phyloP scores from a whole-genome alignment of 176 grass and related monocot genomes.

The Triticum timopheevii region DNA sequence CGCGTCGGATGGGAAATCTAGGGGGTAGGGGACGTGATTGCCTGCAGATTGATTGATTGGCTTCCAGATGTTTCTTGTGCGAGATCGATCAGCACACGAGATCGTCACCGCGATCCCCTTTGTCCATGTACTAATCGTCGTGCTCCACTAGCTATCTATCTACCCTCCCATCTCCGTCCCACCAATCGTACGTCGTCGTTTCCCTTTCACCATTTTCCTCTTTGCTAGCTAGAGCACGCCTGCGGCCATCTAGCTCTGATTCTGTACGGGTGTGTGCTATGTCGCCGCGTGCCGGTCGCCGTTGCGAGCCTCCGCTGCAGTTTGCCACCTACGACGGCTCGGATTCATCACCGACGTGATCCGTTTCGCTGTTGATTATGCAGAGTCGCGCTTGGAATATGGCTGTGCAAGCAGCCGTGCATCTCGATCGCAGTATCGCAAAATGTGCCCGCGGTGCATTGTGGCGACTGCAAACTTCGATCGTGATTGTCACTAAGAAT shows the following conservation, averaged over 20 bases:
- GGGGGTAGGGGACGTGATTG: background rate
- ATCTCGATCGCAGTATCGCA: background rate
- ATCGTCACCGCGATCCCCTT: background rate
- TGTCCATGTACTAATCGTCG: background rate
- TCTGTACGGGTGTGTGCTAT: background rate
- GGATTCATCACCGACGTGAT: background rate
- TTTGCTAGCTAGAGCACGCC: background rate
- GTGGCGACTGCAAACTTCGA: no score
- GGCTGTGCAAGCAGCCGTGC: no score
- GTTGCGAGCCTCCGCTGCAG: background rate
- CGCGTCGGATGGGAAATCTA: background rate
- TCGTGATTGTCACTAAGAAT: no score
- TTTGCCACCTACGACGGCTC: background rate
- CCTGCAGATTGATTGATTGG: background rate
- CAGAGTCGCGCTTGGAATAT: no score
- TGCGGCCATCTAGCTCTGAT: background rate
- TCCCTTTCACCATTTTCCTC: background rate
- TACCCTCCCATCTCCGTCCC: no score
- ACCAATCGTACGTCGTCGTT: background rate
- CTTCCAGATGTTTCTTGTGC: background rate
- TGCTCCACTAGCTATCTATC: background rate
- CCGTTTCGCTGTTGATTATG: background rate
- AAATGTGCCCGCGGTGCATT: background rate
- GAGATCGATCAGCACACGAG: background rate
- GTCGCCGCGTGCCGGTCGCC: background rate